Base-by-base conservation (phyloP, 768 basidiomycete species). In the Podaxis sp. region DNA sequence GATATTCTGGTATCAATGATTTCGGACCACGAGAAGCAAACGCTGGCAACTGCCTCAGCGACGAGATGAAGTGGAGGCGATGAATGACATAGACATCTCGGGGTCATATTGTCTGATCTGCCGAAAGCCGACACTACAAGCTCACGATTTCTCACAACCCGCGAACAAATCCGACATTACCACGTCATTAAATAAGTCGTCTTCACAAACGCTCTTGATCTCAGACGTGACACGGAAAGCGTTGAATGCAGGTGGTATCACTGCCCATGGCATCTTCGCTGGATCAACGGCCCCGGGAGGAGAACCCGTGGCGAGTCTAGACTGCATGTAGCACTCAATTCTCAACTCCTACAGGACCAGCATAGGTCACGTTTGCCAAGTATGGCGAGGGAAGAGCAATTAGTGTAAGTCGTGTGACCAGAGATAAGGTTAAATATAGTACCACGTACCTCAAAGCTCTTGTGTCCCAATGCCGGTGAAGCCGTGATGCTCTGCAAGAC, bases 401-500 rank as follows among this genome's bases (percentile, higher is more conserved):
- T 40, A 38, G 40, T n/a, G 19, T 30, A n/a, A 7, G 59, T 51
- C 59, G 49, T 59, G 48, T 59, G 59, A 59, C 59, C 19, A 28
- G 9, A 22, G 33, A 51, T 36, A 39, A 39, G 30, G 49, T 12
- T 22, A 49, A 56, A 51, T 39, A 57, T 24, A 36, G 56, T 24
- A 39, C 40, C 22, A 71, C 67, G 15, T 24, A 72, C 73, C 68
- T 74, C 73, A 61, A 74, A 74, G 55, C 73, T 75, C 13, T 36
- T 59, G 55, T 68, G 63, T 22, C 65, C 51, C 44, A 70, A 58
- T 22, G 69, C 69, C 26, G 70, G 73, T 28, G 65, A 63, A 36
- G 71, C 73, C 26, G 70, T 74, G 42, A 74, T 74, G 30, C 73
- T 74, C 62, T 74, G 72, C 44, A 73, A 65, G 19, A 74, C 57